Evolutionary conservation across 1,284 basidiomycete species (phyloP).

Genomic region (Trichosporon sp.): DNA sequence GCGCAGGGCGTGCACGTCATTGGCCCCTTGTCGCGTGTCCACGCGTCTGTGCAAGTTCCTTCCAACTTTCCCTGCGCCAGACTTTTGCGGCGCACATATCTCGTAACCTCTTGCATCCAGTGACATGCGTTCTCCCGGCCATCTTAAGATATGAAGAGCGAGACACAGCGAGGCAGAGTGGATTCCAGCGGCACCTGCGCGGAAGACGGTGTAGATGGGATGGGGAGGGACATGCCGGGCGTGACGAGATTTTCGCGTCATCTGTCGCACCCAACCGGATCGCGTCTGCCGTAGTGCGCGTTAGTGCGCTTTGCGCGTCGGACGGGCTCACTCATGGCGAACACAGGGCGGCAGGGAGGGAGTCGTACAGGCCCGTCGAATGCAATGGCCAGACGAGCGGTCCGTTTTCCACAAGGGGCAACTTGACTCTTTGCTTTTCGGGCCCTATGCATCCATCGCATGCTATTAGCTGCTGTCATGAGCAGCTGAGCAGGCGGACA

Average conservation of each 20-base stretch:
- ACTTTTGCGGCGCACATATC: not conserved
- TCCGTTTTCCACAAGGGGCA: conserved; percentile 5
- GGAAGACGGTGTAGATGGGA: not conserved
- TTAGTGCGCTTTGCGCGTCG: not conserved
- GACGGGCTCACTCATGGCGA: not conserved
- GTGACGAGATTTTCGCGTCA: not conserved
- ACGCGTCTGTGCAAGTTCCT: not conserved
- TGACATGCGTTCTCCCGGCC: too few species aligned
- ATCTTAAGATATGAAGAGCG: too few species aligned
- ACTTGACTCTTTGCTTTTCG: not conserved
- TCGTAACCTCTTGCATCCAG: too few species aligned
- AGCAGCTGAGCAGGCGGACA: not conserved
- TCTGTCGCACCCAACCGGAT: not conserved
- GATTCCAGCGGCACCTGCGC: not conserved
- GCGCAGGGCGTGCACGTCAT: conserved; percentile 11
- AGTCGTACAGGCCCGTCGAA: not conserved
- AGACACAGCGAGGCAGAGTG: not conserved
- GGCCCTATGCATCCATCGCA: not conserved
- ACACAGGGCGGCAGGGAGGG: not conserved
- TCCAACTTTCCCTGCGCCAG: not conserved
- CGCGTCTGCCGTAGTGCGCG: not conserved
- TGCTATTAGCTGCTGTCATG: not conserved
- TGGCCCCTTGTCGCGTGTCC: not conserved
- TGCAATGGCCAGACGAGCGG: not conserved
- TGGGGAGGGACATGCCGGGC: too few species aligned